These are phyloP conservation scores for Aphanocladium album DNA, from an alignment of 2,329 filamentous ascomycete genomes.

Conservation along the genomic window DNA sequence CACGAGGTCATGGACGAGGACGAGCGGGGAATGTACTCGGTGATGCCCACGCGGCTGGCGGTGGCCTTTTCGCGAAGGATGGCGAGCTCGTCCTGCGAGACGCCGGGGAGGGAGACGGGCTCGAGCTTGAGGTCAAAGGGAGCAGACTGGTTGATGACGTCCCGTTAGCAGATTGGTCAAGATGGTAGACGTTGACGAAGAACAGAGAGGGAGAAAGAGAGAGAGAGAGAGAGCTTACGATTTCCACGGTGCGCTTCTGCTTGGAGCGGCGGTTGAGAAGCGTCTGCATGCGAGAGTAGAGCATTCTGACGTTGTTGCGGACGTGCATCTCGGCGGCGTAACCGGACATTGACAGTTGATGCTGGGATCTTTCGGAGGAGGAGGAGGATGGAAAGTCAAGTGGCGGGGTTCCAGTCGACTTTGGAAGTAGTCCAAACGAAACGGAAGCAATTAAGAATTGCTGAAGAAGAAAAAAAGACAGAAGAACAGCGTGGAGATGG, in stretches of 20 bases:
- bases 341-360: background rate
- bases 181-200: no score
- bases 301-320: conserved; percentile 38
- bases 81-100: conserved; percentile 53
- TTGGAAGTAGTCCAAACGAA: background rate
- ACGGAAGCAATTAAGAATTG: background rate
- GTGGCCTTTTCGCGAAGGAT: conserved; percentile 49
- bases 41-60: conserved; percentile 43
- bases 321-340: conserved; percentile 22
- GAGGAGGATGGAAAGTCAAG: background rate
- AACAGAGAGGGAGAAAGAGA: background rate
- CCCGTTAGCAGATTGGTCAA: conserved; percentile 18
- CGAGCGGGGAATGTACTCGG: conserved; percentile 26
- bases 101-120: conserved; percentile 46
- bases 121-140: conserved; percentile 56
- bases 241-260: conserved; percentile 38
- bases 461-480: background rate
- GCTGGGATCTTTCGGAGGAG: background rate
- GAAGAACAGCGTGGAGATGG: background rate
- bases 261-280: conserved; percentile 38
- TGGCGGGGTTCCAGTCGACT: background rate
- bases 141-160: conserved; percentile 44
- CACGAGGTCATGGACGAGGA: conserved; percentile 19
- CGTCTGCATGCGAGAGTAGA: conserved; percentile 40
- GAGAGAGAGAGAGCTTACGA: conserved; percentile 32